A percentile compares a stretch with the other conserved stretches of the same genome.
These are phyloP conservation scores for Populus tomentosa DNA, from an alignment of 441 rosid species.

Conservation along the genomic window DNA sequence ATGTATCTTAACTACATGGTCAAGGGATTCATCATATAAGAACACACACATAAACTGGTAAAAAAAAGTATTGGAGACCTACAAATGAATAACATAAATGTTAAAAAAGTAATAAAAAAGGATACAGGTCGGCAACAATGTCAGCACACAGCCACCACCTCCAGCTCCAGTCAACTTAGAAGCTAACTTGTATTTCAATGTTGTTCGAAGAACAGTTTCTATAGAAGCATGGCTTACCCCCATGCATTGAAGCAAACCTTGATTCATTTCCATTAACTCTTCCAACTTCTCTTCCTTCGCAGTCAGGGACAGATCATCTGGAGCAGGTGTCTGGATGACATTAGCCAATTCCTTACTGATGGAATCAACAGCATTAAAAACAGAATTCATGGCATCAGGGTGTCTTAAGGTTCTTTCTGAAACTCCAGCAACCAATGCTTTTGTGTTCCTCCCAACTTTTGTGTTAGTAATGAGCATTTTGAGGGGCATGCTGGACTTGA, in stretches of 20 bases:
- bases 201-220: constrained; percentile 68
- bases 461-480: constrained; percentile 90
- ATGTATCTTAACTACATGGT: too few relatives aligned
- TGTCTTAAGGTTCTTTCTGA: constrained; percentile 70
- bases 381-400: constrained; percentile 62
- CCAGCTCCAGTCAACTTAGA: constrained; percentile 96
- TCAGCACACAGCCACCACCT: constrained; percentile 92
- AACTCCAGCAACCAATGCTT: constrained; percentile 86
- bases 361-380: constrained; percentile 70
- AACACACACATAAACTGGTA: too few relatives aligned
- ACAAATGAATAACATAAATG: background rate
- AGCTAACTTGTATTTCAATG: constrained; percentile 70
- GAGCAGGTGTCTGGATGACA: constrained; percentile 48
- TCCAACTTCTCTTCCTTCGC: constrained; percentile 62
- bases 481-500: constrained; percentile 53
- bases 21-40: too few relatives aligned
- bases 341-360: constrained; percentile 72
- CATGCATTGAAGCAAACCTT: constrained; percentile 86
- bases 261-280: constrained; percentile 93
- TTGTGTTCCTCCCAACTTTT: constrained; percentile 80
- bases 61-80: background rate
- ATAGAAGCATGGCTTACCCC: constrained; percentile 90
- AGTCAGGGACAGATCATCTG: constrained; percentile 41
- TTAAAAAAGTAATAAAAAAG: constrained; percentile 12
- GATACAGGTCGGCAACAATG: constrained; percentile 87